Conservation (phyloP, 805 yeast species). For the Lipomyces orientalis region DNA sequence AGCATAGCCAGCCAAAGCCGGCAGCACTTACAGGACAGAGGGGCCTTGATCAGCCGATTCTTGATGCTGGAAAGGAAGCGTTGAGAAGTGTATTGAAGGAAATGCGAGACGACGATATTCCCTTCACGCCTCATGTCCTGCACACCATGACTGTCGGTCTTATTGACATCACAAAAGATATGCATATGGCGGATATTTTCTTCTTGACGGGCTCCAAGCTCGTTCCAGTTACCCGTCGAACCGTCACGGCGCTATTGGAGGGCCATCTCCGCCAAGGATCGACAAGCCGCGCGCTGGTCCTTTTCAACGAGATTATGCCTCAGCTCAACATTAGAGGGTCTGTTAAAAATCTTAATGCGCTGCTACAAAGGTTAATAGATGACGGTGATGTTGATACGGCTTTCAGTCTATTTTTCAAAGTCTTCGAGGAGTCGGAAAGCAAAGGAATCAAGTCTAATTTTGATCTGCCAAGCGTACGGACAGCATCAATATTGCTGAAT, state of each 20-base stretch:
- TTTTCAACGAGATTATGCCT: conserved; percentile 18
- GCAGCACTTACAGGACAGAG: not conserved
- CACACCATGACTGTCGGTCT: conserved; percentile 27
- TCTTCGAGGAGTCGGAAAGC: conserved; percentile 7
- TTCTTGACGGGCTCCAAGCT: conserved; percentile 4
- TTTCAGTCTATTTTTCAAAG: conserved; percentile 16
- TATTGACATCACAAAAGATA: conserved; percentile 27
- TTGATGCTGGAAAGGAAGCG: conserved; percentile 10
- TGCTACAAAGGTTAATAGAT: conserved; percentile 9
- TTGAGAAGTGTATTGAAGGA: conserved; percentile 17
- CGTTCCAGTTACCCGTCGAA: conserved; percentile 15
- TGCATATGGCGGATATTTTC: conserved; percentile 23
- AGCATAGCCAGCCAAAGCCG: not conserved
- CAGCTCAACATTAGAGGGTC: conserved; percentile 13
- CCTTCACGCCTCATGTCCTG: conserved; percentile 22
- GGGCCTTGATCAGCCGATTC: not conserved
- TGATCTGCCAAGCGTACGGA: conserved; percentile 9
- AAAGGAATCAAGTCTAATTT: not conserved
- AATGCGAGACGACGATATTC: conserved; percentile 20
- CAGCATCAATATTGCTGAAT: conserved; percentile 13
- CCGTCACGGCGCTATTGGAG: conserved; percentile 20
- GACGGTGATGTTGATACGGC: conserved; percentile 21
- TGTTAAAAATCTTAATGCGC: conserved; percentile 7
- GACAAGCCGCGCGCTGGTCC: conserved; percentile 17
- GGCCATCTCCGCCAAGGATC: conserved; percentile 26